These are phyloP conservation scores for Pythium sukuiense DNA, from an alignment of 352 stramenopile genomes.

Conservation along the genomic window DNA sequence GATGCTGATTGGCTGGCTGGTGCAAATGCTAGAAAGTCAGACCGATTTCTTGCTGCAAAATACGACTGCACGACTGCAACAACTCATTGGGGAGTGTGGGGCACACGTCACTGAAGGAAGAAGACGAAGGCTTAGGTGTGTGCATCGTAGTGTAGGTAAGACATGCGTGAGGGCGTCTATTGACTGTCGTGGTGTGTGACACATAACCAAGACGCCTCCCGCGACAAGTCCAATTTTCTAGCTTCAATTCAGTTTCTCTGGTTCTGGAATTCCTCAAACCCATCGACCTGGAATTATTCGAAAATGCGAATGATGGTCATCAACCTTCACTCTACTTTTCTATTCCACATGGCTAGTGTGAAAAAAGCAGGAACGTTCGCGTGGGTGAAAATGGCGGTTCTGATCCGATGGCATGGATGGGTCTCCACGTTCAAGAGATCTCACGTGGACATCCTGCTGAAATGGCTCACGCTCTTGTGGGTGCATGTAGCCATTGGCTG, in stretches of 20 bases:
- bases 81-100: background rate
- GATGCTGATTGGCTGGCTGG: slow-evolving; percentile 17
- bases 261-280: background rate
- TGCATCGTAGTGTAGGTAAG: background rate
- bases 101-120: background rate
- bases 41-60: background rate
- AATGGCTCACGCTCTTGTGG: background rate
- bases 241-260: background rate
- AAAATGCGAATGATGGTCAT: slow-evolving; percentile 1
- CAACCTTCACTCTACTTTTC: background rate
- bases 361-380: background rate
- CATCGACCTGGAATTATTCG: slow-evolving; percentile 1
- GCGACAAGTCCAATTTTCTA: background rate
- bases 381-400: background rate
- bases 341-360: background rate
- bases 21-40: slow-evolving; percentile 24
- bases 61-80: background rate
- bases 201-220: background rate
- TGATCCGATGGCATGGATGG: background rate
- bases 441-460: background rate
- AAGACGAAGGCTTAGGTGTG: background rate
- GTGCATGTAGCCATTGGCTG: background rate
- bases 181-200: background rate
- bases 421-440: background rate
- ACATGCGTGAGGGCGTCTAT: background rate